Evolutionary conservation across 2,329 filamentous ascomycete species (phyloP).

Genomic region (Venturia oleaginea): DNA sequence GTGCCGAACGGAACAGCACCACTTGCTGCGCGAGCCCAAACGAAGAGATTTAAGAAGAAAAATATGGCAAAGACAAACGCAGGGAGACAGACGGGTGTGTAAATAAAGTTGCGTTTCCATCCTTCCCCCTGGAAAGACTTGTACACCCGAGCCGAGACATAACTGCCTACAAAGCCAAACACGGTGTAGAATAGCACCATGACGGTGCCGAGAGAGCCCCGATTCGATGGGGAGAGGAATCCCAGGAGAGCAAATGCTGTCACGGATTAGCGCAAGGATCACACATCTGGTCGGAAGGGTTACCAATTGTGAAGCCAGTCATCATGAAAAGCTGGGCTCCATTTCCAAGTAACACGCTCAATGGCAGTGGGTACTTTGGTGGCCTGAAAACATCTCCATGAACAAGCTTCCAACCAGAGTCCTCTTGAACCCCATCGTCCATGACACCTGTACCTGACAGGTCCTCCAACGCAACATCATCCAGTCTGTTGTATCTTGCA

Average conservation of each 20-base stretch:
- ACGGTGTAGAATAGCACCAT: conserved; percentile 90
- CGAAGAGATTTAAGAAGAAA: conserved; percentile 91
- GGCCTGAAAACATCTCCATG: conserved; percentile 95
- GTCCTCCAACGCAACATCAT: conserved; percentile 84
- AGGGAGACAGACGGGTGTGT: conserved; percentile 80
- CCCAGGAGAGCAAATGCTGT: conserved; percentile 77
- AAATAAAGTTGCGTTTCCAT: conserved; percentile 88
- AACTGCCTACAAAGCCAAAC: conserved; percentile 87
- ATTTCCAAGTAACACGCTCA: conserved; percentile 84
- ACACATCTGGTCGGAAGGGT: not conserved
- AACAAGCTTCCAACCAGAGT: conserved; percentile 97
- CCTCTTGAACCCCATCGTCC: conserved; percentile 87
- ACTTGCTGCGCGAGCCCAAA: conserved; percentile 87
- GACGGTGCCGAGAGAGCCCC: conserved; percentile 85
- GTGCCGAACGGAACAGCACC: conserved; percentile 94
- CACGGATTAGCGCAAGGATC: not conserved
- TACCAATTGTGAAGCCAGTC: conserved; percentile 80
- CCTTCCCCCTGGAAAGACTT: conserved; percentile 85
- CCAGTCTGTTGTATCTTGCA: conserved; percentile 88
- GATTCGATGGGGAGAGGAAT: conserved; percentile 91
- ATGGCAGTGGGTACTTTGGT: conserved; percentile 70
- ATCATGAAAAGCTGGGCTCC: conserved; percentile 96
- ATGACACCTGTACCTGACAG: conserved; percentile 64
- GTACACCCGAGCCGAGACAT: conserved; percentile 82
- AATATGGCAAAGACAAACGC: conserved; percentile 78